phyloP scores from a whole-genome alignment of 1,284 basidiomycete species.

The Boletus semigastroideus region DNA sequence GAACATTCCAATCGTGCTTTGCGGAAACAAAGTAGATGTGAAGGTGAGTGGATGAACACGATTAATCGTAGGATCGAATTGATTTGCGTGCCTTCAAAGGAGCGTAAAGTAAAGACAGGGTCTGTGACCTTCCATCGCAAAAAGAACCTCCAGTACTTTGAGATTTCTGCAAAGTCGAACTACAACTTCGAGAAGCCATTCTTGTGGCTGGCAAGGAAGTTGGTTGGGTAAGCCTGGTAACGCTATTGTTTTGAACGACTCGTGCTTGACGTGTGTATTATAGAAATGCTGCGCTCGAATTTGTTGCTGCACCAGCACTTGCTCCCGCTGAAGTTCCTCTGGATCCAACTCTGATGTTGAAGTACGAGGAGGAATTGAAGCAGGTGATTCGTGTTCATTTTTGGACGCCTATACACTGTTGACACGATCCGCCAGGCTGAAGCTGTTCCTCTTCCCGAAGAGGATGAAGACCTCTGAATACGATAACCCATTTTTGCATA shows the following conservation, averaged over 20 bases:
- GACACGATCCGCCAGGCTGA: conserved; percentile 52
- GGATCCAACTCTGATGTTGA: conserved; percentile 78
- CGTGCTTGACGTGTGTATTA: neutral
- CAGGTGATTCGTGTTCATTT: conserved; percentile 42
- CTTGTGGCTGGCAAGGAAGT: conserved; percentile 98
- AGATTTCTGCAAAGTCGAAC: conserved; percentile 99
- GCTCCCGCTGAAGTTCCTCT: conserved; percentile 92
- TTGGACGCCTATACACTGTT: conserved; percentile 1
- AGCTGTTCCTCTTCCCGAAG: conserved; percentile 74
- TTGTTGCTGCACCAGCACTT: conserved; percentile 95
- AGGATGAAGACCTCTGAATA: conserved; percentile 71
- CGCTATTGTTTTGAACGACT: neutral
- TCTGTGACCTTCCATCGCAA: conserved; percentile 99
- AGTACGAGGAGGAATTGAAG: conserved; percentile 83
- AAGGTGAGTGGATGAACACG: conserved; percentile 63
- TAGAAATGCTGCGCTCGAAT: conserved; percentile 88
- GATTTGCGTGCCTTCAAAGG: conserved; percentile 49
- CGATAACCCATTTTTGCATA: conserved; percentile 16
- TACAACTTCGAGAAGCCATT: conserved; percentile 99
- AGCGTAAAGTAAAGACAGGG: conserved; percentile 99
- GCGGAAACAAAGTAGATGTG: conserved; percentile 99
- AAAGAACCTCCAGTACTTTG: conserved; percentile 99
- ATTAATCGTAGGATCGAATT: neutral
- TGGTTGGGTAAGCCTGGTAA: conserved; percentile 78
- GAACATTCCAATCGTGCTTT: conserved; percentile 98